Evolutionary conservation across 768 basidiomycete species (phyloP).

Genomic region (Termitomyces sp.): DNA sequence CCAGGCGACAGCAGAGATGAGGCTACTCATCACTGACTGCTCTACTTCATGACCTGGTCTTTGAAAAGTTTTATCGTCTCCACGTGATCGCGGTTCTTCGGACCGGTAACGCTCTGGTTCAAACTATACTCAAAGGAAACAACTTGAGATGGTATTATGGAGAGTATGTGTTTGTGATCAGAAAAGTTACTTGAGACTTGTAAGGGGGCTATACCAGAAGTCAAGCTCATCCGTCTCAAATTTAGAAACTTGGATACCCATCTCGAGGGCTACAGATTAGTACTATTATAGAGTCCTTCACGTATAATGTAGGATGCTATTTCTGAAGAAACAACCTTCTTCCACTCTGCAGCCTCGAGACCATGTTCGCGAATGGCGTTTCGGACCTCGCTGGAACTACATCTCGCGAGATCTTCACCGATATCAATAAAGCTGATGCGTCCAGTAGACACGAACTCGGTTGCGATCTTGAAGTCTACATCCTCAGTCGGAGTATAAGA

Average conservation of each 20-base stretch:
- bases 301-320: constrained; percentile 16
- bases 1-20: constrained; percentile 76
- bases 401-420: constrained; percentile 43
- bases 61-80: constrained; percentile 10
- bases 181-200: background rate
- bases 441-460: constrained; percentile 44
- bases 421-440: constrained; percentile 61
- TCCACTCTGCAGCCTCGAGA: constrained; percentile 14
- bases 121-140: no score
- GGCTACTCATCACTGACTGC: constrained; percentile 52
- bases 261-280: background rate
- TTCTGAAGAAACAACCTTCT: constrained; percentile 11
- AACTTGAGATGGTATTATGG: no score
- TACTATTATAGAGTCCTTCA: constrained; percentile 10
- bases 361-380: constrained; percentile 28
- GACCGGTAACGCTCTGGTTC: background rate
- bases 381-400: constrained; percentile 71
- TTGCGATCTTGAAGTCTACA: constrained; percentile 26
- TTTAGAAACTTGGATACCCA: background rate
- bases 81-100: constrained; percentile 15
- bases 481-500: constrained; percentile 3
- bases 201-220: background rate
- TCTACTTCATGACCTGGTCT: background rate
- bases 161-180: no score
- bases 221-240: background rate